phyloP scores from a whole-genome alignment of 768 basidiomycete genomes.

The Serendipita sp. region DNA sequence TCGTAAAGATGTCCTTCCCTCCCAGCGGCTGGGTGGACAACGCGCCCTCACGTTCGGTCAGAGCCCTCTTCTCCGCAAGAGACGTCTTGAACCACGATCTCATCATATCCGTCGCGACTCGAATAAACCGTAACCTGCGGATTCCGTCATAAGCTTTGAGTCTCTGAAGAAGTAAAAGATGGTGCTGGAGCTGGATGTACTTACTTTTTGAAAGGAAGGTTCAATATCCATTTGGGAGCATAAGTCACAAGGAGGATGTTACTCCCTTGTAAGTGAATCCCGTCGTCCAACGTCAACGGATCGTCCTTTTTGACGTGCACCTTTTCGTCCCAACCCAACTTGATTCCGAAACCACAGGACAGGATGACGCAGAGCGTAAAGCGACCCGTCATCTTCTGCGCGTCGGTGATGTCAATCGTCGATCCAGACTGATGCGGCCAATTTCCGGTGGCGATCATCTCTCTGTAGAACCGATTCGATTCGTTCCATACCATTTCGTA shows the following conservation, averaged over 20 bases:
- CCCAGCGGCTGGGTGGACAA: too few species aligned
- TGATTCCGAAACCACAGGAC: conserved; percentile 13
- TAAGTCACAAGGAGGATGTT: background rate
- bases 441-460: conserved; percentile 11
- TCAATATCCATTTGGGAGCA: background rate
- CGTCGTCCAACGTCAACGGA: background rate
- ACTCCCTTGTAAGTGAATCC: background rate
- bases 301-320: background rate
- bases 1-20: conserved; percentile 2
- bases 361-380: conserved; percentile 12
- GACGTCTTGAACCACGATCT: background rate
- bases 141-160: background rate
- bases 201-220: background rate
- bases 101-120: background rate
- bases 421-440: conserved; percentile 8
- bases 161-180: background rate
- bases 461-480: conserved; percentile 12
- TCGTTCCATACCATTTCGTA: conserved; percentile 14
- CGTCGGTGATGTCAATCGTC: conserved; percentile 1
- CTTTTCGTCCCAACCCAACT: conserved; percentile 19
- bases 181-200: background rate
- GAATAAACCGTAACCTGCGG: background rate
- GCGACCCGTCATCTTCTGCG: conserved; percentile 12
- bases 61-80: background rate
- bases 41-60: background rate